These are phyloP conservation scores for Aspergillus arachidicola DNA, from an alignment of 2,329 filamentous ascomycete species.

Conservation along the genomic window DNA sequence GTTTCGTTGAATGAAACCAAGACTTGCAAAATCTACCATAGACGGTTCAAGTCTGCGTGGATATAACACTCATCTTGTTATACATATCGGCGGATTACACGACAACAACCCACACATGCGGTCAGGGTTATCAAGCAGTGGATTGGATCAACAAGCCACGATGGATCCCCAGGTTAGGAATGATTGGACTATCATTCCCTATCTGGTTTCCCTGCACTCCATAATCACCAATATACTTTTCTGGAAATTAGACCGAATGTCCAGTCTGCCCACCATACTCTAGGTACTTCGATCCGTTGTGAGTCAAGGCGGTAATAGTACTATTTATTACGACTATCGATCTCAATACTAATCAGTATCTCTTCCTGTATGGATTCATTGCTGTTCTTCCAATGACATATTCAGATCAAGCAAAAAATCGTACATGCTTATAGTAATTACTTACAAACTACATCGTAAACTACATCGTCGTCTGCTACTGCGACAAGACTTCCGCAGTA, in stretches of 20 bases:
- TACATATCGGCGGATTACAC: neutral
- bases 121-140: slow-evolving; percentile 2
- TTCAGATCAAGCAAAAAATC: neutral
- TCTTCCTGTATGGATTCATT: neutral
- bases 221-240: neutral
- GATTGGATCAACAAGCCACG: slow-evolving; percentile 22
- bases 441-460: too few relatives aligned
- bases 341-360: neutral
- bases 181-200: slow-evolving; percentile 1
- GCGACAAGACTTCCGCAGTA: neutral
- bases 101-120: neutral
- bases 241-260: slow-evolving; percentile 1
- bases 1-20: neutral
- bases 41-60: neutral
- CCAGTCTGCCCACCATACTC: neutral
- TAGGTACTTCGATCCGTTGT: neutral
- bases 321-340: neutral
- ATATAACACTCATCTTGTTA: neutral
- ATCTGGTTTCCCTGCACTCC: neutral
- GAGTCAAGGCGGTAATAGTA: neutral
- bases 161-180: slow-evolving; percentile 14
- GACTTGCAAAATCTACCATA: neutral
- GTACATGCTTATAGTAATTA: neutral
- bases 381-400: neutral
- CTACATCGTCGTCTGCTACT: neutral